Evolutionary conservation across 371 early-diverging fungal genomes (phyloP).

Genomic region (Amoeboaphelidium occidentale): DNA sequence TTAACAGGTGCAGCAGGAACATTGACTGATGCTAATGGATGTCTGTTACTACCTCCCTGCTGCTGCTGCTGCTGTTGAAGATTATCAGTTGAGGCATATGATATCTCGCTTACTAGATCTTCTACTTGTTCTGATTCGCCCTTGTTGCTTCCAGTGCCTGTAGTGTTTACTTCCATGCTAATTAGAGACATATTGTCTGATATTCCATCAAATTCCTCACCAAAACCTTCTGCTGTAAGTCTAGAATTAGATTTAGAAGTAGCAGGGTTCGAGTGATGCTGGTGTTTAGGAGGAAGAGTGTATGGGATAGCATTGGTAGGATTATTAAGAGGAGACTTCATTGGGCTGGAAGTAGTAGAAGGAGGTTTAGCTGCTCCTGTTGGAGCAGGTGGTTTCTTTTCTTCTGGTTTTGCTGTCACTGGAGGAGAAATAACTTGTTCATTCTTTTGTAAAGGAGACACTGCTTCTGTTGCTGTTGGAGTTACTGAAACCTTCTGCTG

Average conservation of each 20-base stretch:
- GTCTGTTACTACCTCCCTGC: background rate
- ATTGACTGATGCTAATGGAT: background rate
- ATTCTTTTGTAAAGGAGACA: too few relatives aligned
- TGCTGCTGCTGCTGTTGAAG: background rate
- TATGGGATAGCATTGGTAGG: background rate
- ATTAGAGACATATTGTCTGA: conserved; percentile 26
- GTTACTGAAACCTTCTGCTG: too few relatives aligned
- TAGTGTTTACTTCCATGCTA: conserved; percentile 40
- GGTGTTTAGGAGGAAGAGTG: too few relatives aligned
- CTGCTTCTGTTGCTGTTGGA: too few relatives aligned
- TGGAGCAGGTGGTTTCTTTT: background rate
- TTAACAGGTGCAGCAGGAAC: background rate
- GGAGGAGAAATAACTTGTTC: background rate
- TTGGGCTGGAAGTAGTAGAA: background rate
- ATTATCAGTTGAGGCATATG: too few relatives aligned
- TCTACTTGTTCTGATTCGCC: too few relatives aligned
- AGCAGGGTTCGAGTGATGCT: background rate
- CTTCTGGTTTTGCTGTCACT: background rate
- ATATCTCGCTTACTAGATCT: too few relatives aligned
- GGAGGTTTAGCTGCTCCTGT: background rate
- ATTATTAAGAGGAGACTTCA: background rate
- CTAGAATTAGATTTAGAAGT: background rate
- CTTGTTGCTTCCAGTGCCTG: conserved; percentile 42
- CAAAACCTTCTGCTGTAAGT: too few relatives aligned
- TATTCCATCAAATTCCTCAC: conserved; percentile 11